Percentiles rank a stretch among this genome's conserved stretches.
Evolutionary conservation across 1,284 basidiomycete species (phyloP).

Genomic region (Xerocomus minutiporus): DNA sequence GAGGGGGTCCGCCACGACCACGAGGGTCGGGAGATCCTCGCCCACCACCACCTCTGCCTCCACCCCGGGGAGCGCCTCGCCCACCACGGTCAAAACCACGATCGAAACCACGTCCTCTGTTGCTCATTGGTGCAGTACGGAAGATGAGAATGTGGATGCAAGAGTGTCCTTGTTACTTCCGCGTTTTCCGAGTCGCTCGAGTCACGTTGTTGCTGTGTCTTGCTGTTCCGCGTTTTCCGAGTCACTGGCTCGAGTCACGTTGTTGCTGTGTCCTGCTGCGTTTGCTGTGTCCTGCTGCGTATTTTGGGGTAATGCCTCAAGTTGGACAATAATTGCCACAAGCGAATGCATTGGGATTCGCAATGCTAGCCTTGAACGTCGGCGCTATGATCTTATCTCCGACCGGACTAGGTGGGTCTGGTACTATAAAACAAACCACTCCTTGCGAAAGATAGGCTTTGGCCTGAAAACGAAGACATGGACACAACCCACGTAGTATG

Average conservation of each 20-base stretch:
- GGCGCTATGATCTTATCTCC: conserved; percentile 24
- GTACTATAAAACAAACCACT: neutral
- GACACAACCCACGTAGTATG: neutral
- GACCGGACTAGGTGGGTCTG: neutral
- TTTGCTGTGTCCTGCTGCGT: too few relatives aligned
- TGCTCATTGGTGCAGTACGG: conserved; percentile 23
- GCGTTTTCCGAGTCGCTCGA: neutral
- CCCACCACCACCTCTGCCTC: conserved; percentile 29
- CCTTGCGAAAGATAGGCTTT: neutral
- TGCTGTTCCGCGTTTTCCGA: too few relatives aligned
- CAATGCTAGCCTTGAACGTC: neutral
- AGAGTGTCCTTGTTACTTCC: neutral
- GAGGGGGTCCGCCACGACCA: conserved; percentile 27
- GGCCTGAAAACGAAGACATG: neutral
- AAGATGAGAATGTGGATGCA: neutral
- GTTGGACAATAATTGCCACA: conserved; percentile 9
- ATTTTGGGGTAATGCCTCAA: too few relatives aligned
- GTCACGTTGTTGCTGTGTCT: conserved; percentile 12
- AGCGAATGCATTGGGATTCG: too few relatives aligned
- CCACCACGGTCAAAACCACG: conserved; percentile 28
- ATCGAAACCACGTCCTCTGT: conserved; percentile 8
- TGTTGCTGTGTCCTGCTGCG: too few relatives aligned
- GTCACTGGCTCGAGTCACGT: too few relatives aligned
- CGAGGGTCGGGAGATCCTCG: conserved; percentile 25
- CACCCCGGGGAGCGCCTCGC: conserved; percentile 16